Evolutionary conservation across 2,329 filamentous ascomycete genomes (phyloP).

Genomic region (Thielaviopsis euricoi): DNA sequence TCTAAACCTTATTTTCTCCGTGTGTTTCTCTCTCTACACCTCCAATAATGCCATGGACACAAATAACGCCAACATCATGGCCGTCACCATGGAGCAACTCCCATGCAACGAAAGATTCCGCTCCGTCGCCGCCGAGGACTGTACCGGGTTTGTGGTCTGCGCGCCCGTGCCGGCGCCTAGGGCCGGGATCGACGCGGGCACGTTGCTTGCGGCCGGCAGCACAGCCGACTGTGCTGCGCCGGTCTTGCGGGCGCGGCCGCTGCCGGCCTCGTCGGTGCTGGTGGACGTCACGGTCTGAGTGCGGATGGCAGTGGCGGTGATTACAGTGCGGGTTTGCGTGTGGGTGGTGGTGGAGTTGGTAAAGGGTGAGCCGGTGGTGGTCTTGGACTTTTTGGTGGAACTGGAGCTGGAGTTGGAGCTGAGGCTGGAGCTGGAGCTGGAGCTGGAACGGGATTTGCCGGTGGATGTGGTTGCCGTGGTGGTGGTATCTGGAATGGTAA

Average conservation of each 20-base stretch:
- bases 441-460: background rate
- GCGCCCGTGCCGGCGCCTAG: conserved; percentile 3
- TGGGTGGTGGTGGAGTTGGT: background rate
- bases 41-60: background rate
- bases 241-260: background rate
- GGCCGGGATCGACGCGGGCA: conserved; percentile 8
- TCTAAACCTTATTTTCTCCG: background rate
- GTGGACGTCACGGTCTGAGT: conserved; percentile 5
- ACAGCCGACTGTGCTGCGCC: background rate
- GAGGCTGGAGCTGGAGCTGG: too few relatives aligned
- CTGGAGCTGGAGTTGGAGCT: background rate
- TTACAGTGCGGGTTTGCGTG: background rate
- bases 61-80: background rate
- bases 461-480: background rate
- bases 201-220: conserved; percentile 4
- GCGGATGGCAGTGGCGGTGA: conserved; percentile 7
- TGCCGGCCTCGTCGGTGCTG: background rate
- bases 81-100: background rate
- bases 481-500: background rate
- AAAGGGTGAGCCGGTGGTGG: background rate
- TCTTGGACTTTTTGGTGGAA: background rate
- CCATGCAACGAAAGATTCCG: background rate
- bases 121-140: background rate
- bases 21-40: background rate
- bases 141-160: background rate